These are phyloP conservation scores for Aspergillus mulundensis DNA, from an alignment of 495 filamentous ascomycete genomes.

Conservation along the genomic window DNA sequence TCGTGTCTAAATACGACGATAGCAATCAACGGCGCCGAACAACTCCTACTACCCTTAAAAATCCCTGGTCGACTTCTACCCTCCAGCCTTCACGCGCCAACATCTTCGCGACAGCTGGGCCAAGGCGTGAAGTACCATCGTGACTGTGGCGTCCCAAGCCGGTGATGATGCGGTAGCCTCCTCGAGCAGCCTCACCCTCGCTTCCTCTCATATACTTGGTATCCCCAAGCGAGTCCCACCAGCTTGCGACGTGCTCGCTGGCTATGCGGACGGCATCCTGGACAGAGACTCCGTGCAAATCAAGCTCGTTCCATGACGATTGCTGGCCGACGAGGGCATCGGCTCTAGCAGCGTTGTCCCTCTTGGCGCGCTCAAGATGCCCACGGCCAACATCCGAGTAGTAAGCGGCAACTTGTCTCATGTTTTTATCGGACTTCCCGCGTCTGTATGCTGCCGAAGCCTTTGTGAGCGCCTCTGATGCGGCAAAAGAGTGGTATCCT, in stretches of 20 bases:
- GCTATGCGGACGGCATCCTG: conserved; percentile 74
- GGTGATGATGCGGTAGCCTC: conserved; percentile 69
- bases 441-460: conserved; percentile 59
- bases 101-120: conserved; percentile 75
- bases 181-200: conserved; percentile 34
- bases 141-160: conserved; percentile 74
- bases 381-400: conserved; percentile 59
- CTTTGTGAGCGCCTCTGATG: conserved; percentile 51
- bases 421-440: conserved; percentile 60
- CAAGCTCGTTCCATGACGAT: conserved; percentile 54
- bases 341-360: conserved; percentile 47
- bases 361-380: conserved; percentile 41
- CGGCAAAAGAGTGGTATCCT: conserved; percentile 35
- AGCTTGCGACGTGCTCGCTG: conserved; percentile 57
- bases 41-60: conserved; percentile 59
- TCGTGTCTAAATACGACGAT: background rate
- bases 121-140: conserved; percentile 68
- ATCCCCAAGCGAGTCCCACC: conserved; percentile 77
- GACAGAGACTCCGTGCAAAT: conserved; percentile 84
- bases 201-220: conserved; percentile 43
- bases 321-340: conserved; percentile 59
- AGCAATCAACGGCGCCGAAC: conserved; percentile 24
- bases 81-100: conserved; percentile 79
- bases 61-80: conserved; percentile 63
- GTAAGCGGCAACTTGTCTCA: conserved; percentile 63